These are phyloP conservation scores for Sonneratia alba DNA, from an alignment of 345 rosid genomes.

Conservation along the genomic window DNA sequence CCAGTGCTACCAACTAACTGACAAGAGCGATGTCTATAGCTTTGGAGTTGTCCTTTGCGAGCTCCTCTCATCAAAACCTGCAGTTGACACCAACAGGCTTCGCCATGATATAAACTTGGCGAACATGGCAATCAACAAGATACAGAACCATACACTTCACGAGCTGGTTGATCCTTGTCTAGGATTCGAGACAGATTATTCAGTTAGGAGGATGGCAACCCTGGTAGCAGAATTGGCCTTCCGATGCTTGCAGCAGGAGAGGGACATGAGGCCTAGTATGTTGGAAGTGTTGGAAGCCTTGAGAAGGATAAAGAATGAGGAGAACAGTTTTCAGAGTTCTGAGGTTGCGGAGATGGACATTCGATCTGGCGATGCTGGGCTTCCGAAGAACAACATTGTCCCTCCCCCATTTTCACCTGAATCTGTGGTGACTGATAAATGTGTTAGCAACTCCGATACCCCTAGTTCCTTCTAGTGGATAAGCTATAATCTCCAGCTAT, in stretches of 20 bases:
- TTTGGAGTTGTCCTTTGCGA: conserved; percentile 80
- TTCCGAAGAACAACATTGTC: conserved; percentile 22
- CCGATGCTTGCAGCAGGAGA: conserved; percentile 70
- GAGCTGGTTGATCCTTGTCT: conserved; percentile 66
- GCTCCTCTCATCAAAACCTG: conserved; percentile 51
- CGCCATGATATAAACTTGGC: conserved; percentile 62
- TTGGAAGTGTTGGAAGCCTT: conserved; percentile 46
- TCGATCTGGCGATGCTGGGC: conserved; percentile 37
- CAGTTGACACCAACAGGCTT: conserved; percentile 64
- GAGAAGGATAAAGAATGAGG: conserved; percentile 30
- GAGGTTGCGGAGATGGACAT: conserved; percentile 30
- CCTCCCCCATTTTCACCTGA: conserved; percentile 45
- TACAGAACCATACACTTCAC: conserved; percentile 49
- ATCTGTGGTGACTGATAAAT: conserved; percentile 40
- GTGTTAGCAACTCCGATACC: conserved; percentile 38
- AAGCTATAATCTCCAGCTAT: not conserved
- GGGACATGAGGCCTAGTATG: conserved; percentile 71
- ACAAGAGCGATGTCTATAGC: conserved; percentile 86
- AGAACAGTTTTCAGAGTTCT: conserved; percentile 16
- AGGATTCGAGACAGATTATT: conserved; percentile 41
- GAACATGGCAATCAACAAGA: conserved; percentile 61
- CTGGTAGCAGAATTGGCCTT: conserved; percentile 64
- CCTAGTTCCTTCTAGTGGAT: conserved; percentile 16
- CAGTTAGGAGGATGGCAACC: conserved; percentile 29
- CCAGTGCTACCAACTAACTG: conserved; percentile 68